Conservation (phyloP, 192 early-diverging fungal genomes). For the Dimargaris cristalligena region DNA sequence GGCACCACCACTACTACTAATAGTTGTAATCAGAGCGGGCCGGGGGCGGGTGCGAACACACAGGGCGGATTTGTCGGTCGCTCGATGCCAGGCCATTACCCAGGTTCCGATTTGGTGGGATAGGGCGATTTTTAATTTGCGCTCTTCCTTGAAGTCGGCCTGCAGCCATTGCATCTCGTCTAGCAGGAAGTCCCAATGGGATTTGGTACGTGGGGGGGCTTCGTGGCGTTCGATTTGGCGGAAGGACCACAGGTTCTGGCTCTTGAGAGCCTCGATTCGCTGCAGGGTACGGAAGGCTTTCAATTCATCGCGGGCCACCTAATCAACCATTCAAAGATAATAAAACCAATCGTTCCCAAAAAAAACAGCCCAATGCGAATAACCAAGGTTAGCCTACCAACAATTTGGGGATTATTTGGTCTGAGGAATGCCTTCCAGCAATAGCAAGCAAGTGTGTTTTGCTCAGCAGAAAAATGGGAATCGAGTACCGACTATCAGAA, state of each 20-base stretch:
- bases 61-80: conserved; percentile 22
- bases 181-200: conserved; percentile 33
- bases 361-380: too few relatives aligned
- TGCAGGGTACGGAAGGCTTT: conserved; percentile 24
- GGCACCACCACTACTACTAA: too few relatives aligned
- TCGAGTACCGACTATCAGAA: too few relatives aligned
- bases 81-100: conserved; percentile 31
- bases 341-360: too few relatives aligned
- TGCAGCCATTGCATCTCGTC: conserved; percentile 33
- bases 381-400: too few relatives aligned
- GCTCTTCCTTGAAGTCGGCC: conserved; percentile 29
- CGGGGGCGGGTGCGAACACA: conserved; percentile 15
- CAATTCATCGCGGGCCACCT: conserved; percentile 28
- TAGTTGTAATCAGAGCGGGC: too few relatives aligned
- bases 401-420: too few relatives aligned
- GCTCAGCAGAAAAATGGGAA: too few relatives aligned
- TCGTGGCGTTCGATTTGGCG: conserved; percentile 27
- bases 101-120: conserved; percentile 22
- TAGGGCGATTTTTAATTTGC: conserved; percentile 25
- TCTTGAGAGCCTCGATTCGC: conserved; percentile 29
- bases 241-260: conserved; percentile 27
- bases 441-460: too few relatives aligned
- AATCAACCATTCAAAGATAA: too few relatives aligned
- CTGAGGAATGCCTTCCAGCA: too few relatives aligned
- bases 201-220: conserved; percentile 28